Percentiles rank a stretch among this genome's conserved stretches.
Conservation (phyloP, 352 stramenopile genomes). For the Hyaloperonospora brassicae region DNA sequence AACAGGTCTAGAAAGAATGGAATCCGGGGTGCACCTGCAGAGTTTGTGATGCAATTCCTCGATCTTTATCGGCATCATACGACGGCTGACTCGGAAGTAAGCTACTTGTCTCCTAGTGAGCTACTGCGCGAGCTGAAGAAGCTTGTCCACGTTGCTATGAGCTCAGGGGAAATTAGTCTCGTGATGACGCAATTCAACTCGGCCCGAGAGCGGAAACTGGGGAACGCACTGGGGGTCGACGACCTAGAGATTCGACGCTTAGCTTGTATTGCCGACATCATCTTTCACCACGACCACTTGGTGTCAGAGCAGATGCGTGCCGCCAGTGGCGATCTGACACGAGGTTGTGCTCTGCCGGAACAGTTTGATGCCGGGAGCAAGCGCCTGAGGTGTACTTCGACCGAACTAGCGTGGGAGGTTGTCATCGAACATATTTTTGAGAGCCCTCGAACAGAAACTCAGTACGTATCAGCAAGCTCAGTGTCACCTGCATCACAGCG, state of each 20-base stretch:
- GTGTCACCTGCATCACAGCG: constrained; percentile 19
- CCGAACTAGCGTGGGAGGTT: constrained; percentile 37
- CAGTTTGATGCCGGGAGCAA: constrained; percentile 21
- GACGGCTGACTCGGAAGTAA: constrained; percentile 23
- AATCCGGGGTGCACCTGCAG: constrained; percentile 27
- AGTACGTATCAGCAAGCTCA: constrained; percentile 17
- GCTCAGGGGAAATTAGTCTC: constrained; percentile 39
- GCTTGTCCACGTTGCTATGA: constrained; percentile 32
- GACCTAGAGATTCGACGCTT: constrained; percentile 38
- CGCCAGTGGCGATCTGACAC: constrained; percentile 1
- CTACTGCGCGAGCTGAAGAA: constrained; percentile 40
- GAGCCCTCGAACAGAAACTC: constrained; percentile 20
- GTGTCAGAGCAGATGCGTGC: constrained; percentile 22
- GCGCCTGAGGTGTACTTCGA: constrained; percentile 17
- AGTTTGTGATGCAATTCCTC: constrained; percentile 60
- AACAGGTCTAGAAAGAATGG: constrained; percentile 41
- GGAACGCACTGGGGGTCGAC: constrained; percentile 34
- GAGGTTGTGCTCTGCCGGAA: constrained; percentile 19
- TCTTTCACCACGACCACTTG: constrained; percentile 51
- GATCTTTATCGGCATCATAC: constrained; percentile 45
- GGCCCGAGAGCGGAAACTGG: constrained; percentile 18
- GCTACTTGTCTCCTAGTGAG: constrained; percentile 27
- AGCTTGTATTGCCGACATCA: constrained; percentile 42
- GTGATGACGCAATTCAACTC: constrained; percentile 33
- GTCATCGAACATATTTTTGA: constrained; percentile 35